A percentile compares a stretch with the other conserved stretches of the same genome.
phyloP scores from a whole-genome alignment of 345 rosid species.

The Populus ilicifolia region DNA sequence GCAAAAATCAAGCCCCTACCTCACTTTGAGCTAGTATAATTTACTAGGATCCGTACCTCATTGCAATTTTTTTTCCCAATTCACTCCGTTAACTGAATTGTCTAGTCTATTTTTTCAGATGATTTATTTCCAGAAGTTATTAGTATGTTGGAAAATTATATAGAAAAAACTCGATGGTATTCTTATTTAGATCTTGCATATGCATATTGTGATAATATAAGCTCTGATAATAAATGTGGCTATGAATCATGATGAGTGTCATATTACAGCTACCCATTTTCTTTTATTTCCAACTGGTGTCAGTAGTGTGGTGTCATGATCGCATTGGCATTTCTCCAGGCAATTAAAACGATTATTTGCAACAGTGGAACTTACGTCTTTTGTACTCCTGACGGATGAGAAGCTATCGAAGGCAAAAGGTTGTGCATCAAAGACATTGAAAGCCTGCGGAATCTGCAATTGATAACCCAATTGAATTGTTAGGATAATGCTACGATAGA shows the following conservation, averaged over 20 bases:
- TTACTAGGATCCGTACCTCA: background rate
- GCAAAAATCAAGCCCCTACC: slow-evolving; percentile 8
- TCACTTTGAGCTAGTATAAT: background rate
- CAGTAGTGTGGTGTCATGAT: background rate
- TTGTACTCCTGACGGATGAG: slow-evolving; percentile 37
- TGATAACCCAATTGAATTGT: background rate
- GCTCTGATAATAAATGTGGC: background rate
- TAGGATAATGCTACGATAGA: background rate
- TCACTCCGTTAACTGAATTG: too few relatives aligned
- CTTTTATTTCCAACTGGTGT: background rate
- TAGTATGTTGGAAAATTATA: background rate
- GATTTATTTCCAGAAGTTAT: background rate
- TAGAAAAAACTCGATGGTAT: background rate
- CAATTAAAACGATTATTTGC: background rate
- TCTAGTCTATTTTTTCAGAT: background rate
- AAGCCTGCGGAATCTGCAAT: slow-evolving; percentile 69
- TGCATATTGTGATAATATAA: background rate
- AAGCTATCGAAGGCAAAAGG: slow-evolving; percentile 38
- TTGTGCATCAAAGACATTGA: slow-evolving; percentile 62
- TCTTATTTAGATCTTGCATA: background rate
- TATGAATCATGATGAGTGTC: background rate
- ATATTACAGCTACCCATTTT: background rate
- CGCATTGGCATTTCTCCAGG: background rate
- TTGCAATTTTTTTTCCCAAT: background rate
- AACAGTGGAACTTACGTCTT: slow-evolving; percentile 54